Evolutionary conservation across 345 rosid genomes (phyloP).

Genomic region (Nasturtium officinale): DNA sequence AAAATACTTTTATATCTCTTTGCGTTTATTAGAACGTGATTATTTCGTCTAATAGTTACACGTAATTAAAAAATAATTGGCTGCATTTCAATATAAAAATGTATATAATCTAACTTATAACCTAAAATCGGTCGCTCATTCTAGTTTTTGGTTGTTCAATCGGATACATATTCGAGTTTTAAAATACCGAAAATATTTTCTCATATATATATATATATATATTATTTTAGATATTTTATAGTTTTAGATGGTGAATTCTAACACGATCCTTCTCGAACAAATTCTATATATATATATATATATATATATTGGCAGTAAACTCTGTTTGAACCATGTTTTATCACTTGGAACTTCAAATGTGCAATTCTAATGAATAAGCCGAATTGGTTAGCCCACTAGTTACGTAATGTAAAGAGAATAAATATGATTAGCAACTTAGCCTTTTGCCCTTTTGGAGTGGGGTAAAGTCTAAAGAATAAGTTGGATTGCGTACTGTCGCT

Average conservation of each 20-base stretch:
- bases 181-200: no score
- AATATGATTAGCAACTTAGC: slow-evolving; percentile 13
- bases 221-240: no score
- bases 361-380: not conserved
- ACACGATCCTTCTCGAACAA: no score
- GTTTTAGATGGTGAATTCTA: no score
- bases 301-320: no score
- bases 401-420: slow-evolving; percentile 15
- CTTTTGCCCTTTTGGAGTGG: slow-evolving; percentile 26
- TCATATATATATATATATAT: no score
- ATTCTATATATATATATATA: no score
- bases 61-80: not conserved
- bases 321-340: not conserved
- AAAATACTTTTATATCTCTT: not conserved
- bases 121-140: not conserved
- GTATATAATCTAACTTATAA: not conserved
- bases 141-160: not conserved
- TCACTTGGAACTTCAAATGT: not conserved
- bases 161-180: no score
- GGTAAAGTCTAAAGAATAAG: slow-evolving; percentile 27
- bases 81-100: not conserved
- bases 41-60: not conserved
- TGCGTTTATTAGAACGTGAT: not conserved
- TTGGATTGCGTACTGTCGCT: slow-evolving; percentile 25
- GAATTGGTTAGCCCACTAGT: not conserved